Evolutionary conservation across 202 grass and related monocot species (phyloP), one percentile per base, ranked within the genome.

Genomic region (Zizania palustris): DNA sequence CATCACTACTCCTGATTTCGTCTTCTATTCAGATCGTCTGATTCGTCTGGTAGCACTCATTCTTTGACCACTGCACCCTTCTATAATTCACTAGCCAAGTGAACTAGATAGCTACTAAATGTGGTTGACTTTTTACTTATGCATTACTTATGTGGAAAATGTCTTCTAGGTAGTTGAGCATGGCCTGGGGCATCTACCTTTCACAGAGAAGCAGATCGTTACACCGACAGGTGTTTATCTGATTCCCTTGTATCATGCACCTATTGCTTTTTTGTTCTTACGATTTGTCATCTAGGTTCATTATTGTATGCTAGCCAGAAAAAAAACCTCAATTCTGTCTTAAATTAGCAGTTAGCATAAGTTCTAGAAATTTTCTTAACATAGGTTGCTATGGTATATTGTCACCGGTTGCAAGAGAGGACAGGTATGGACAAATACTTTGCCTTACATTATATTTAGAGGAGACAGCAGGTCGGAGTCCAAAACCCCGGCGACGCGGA

Each of bases 21-120:
- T 98, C 35, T 98, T 98, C 77, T 98, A 98, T 83, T 98, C 95
- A 67, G 95, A 98, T 78, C 83, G 95, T 43, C 77, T 98, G 74
- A 98, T 98, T 79, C 87, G 89, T 66, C 89, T 98, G 84, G 95
- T 97, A 88, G 68, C 41, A 18, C 45, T 55, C 37, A 5, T n/a
- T 91, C 53, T 64, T 1, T 65, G 62, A 72, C 45, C 44, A 63
- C 5, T 63, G 63, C 5, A 41, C 6, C 18, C 50, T 82, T 81
- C 40, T 60, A 33, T 76, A 66, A 45, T 82, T 70, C 3, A 18
- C 11, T 82, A 13, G 14, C 59, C 20, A 70, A 18, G 51, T 83
- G 45, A 74, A 18, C 67, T 64, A 14, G 28, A n/a, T 37, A 71
- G 15, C 36, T 84, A 61, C 49, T 76, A 72, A 38, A 66, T 67